Base-by-base conservation (phyloP, 2,329 filamentous ascomycete species). In the Diaporthe sp. region DNA sequence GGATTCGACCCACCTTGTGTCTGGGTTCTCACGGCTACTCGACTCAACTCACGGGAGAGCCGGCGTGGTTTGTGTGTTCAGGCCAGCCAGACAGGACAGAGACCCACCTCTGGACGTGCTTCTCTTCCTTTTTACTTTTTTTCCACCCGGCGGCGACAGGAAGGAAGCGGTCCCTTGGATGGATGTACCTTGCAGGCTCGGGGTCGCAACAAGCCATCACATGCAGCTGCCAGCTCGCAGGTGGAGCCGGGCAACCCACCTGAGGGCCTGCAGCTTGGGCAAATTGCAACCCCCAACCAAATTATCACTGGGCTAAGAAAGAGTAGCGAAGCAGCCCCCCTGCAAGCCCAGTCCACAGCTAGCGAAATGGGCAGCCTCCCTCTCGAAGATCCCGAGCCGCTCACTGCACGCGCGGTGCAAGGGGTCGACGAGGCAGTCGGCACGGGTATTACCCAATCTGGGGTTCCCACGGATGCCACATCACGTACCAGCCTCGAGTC, bases 211-310 rank as follows among this genome's bases (percentile, higher is more conserved):
- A 55, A 55, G 65, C 65, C 65, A 55, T 69, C 65, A 73, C 49
- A 65, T 57, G 58, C 65, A 65, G 71, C 58, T 73, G 71, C 71
- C 34, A 55, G 49, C 46, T 69, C 49, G 65, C 65, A 69, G 65
- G 71, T 73, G 71, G 71, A 65, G 51, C 70, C 70, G 46, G n/a
- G 31, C 46, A 62, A 25, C 44, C 71, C 71, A 61, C 49, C 22
- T 25, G 34, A 73, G 71, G 71, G 17, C 51, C 58, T 73, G 46
- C 71, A 44, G 71, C 71, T 65, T 65, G 71, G 71, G 61, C 71
- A 73, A 73, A 73, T 73, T 73, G 58, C 71, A 65, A 73, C 58
- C 46, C 71, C 42, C 71, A 57, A 31, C 71, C 49, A 73, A 73
- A 65, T 65, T 73, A 73, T 73, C 46, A 65, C 71, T 19, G 61